Evolutionary conservation across 2,329 filamentous ascomycete genomes (phyloP).

Genomic region (Penicillium sumatraense): DNA sequence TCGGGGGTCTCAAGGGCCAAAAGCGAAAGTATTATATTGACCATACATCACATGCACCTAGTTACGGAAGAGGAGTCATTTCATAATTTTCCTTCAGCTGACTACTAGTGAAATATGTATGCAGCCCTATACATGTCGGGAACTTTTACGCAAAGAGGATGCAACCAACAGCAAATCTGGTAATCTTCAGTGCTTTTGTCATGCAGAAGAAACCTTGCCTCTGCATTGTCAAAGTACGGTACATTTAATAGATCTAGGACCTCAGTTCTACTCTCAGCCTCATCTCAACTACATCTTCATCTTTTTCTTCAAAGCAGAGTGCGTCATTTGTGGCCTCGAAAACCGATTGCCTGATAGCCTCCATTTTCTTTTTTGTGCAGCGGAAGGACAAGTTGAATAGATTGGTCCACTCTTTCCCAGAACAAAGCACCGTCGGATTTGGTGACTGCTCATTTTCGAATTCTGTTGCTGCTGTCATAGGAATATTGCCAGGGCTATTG

Average conservation of each 20-base stretch:
- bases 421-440: not conserved
- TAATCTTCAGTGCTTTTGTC: not conserved
- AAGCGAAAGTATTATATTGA: no score
- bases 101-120: no score
- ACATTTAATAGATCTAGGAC: not conserved
- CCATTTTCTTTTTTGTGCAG: not conserved
- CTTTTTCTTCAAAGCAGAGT: not conserved
- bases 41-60: no score
- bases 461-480: not conserved
- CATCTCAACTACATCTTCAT: not conserved
- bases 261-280: not conserved
- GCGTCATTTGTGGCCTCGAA: not conserved
- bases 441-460: not conserved
- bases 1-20: no score
- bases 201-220: not conserved
- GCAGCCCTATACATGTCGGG: no score
- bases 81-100: no score
- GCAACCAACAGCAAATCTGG: not conserved
- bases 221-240: not conserved
- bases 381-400: not conserved
- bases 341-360: not conserved
- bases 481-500: not conserved
- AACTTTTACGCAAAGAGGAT: not conserved
- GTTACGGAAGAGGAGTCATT: no score
- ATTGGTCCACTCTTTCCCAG: not conserved